Evolutionary conservation across 768 basidiomycete genomes (phyloP).

Genomic region (Neoboletus subvelutipes): DNA sequence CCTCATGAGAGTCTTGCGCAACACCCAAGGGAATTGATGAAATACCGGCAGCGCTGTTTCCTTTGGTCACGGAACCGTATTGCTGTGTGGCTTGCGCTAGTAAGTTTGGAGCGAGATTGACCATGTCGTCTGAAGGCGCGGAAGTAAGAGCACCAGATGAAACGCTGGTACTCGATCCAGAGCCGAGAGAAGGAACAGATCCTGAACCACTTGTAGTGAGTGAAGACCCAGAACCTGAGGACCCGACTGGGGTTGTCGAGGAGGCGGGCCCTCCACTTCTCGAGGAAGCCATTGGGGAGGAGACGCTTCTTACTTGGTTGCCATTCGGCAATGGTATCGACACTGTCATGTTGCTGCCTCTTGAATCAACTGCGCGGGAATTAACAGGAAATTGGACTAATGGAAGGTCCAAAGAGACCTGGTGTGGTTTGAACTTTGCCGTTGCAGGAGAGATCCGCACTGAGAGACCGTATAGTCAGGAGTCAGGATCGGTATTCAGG

Average conservation of each 20-base stretch:
- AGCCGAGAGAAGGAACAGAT: slow-evolving; percentile 52
- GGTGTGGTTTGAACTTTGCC: slow-evolving; percentile 76
- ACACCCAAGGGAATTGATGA: slow-evolving; percentile 35
- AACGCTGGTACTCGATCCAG: slow-evolving; percentile 44
- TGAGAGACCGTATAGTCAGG: slow-evolving; percentile 39
- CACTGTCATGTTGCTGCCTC: slow-evolving; percentile 43
- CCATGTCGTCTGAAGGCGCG: slow-evolving; percentile 52
- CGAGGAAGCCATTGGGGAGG: slow-evolving; percentile 58
- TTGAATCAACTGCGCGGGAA: slow-evolving; percentile 28
- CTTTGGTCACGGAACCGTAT: slow-evolving; percentile 39
- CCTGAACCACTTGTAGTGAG: slow-evolving; percentile 46
- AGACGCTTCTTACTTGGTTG: slow-evolving; percentile 61
- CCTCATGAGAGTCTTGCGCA: slow-evolving; percentile 44
- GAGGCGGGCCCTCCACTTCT: slow-evolving; percentile 20
- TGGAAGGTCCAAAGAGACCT: slow-evolving; percentile 43
- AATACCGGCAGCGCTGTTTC: slow-evolving; percentile 25
- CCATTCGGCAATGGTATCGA: slow-evolving; percentile 48
- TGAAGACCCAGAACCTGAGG: slow-evolving; percentile 48
- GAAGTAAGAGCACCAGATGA: slow-evolving; percentile 53
- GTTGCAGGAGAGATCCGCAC: slow-evolving; percentile 92
- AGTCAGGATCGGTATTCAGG: slow-evolving; percentile 1
- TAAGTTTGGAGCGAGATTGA: slow-evolving; percentile 45
- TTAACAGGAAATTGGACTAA: slow-evolving; percentile 44
- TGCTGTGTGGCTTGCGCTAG: slow-evolving; percentile 51
- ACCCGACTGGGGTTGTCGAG: slow-evolving; percentile 35